Evolutionary conservation across 495 filamentous ascomycete species (phyloP).

Genomic region (Parathielavia hyrcaniae): DNA sequence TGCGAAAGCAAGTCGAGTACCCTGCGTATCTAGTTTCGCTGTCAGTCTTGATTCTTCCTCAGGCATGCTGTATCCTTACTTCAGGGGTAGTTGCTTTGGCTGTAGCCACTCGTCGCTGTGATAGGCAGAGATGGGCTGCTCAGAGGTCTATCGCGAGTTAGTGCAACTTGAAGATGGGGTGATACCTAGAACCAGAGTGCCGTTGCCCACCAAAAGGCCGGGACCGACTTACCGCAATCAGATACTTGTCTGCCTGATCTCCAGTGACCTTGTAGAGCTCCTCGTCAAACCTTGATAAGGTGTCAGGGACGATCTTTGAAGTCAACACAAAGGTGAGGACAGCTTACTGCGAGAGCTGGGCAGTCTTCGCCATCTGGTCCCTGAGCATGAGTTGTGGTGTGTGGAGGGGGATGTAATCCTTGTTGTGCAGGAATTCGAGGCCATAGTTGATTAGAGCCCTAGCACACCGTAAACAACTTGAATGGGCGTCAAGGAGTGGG

Average conservation of each 20-base stretch:
- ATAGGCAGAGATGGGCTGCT: conserved; percentile 88
- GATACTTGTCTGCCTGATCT: conserved; percentile 82
- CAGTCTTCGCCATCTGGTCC: conserved; percentile 98
- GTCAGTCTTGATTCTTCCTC: conserved; percentile 28
- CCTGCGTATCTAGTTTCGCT: conserved; percentile 58
- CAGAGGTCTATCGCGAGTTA: conserved; percentile 55
- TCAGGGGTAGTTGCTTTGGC: conserved; percentile 77
- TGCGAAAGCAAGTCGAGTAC: conserved; percentile 88
- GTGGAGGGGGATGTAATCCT: conserved; percentile 79
- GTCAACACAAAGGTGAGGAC: not conserved
- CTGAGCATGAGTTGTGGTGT: conserved; percentile 94
- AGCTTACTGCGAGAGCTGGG: conserved; percentile 72
- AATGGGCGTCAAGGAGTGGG: not conserved
- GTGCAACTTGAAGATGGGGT: not conserved
- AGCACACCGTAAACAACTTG: not conserved
- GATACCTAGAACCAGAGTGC: too few species aligned
- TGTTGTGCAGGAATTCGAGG: conserved; percentile 72
- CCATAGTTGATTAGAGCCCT: conserved; percentile 86
- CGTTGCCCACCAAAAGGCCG: not conserved
- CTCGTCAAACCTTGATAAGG: conserved; percentile 62
- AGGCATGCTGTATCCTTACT: conserved; percentile 39
- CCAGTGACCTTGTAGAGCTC: conserved; percentile 95
- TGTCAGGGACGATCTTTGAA: not conserved
- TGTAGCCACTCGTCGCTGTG: conserved; percentile 92
- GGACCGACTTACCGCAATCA: conserved; percentile 58